Evolutionary conservation across 139 green algal genomes (phyloP).

Genomic region (Gonium pectorale): DNA sequence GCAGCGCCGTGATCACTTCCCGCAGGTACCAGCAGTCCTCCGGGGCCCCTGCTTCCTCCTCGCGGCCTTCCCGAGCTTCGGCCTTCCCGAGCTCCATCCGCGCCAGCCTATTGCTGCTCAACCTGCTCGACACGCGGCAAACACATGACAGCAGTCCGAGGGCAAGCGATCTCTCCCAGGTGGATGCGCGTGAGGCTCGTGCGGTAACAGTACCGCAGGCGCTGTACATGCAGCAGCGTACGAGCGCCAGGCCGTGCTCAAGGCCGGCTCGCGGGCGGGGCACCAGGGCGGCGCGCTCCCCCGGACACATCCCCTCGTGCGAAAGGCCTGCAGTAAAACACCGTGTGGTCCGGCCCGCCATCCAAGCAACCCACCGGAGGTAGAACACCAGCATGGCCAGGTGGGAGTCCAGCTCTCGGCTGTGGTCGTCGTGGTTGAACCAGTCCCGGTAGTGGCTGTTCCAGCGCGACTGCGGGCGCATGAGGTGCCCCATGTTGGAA

Average conservation of each 20-base stretch:
- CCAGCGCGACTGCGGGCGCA: not conserved
- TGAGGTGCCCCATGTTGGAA: no score
- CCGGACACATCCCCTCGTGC: not conserved
- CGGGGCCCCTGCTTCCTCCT: not conserved
- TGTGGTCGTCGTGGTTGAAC: not conserved
- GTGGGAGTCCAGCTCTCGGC: not conserved
- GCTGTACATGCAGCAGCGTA: not conserved
- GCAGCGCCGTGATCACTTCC: slow-evolving; percentile 9
- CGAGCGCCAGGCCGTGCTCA: not conserved
- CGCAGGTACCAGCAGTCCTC: no score
- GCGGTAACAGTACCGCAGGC: no score
- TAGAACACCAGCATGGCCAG: slow-evolving; percentile 37
- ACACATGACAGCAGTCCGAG: not conserved
- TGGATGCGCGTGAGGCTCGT: not conserved
- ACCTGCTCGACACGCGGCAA: not conserved
- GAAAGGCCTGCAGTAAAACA: slow-evolving; percentile 3
- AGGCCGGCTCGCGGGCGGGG: not conserved
- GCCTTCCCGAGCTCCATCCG: not conserved
- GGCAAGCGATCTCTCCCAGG: not conserved
- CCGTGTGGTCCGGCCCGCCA: no score
- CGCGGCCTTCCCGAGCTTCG: not conserved
- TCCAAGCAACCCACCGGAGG: slow-evolving; percentile 25
- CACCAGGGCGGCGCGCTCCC: not conserved
- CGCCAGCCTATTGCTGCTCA: slow-evolving; percentile 23
- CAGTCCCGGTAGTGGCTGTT: not conserved